Conservation (phyloP, 2,329 filamentous ascomycete species). For the Alternaria infectoria region DNA sequence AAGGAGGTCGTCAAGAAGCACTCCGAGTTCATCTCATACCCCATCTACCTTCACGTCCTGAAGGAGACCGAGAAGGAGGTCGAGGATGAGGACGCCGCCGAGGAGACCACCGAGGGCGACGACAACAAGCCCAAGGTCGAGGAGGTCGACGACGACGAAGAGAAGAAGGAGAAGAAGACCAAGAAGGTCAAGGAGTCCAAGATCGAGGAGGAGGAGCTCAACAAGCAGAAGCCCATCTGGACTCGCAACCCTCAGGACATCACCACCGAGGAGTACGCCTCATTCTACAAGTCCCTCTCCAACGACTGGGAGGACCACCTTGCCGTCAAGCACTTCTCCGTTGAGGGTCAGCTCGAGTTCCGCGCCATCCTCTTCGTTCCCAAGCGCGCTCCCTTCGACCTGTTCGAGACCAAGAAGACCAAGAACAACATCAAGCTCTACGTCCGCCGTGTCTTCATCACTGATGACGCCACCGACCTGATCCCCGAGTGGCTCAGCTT, state of each 20-base stretch:
- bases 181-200: conserved; percentile 99
- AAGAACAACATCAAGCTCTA: conserved; percentile 99
- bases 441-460: conserved; percentile 99
- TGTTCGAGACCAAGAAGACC: conserved; percentile 99
- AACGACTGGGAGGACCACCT: conserved; percentile 99
- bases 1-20: conserved; percentile 99
- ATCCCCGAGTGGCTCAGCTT: conserved; percentile 99
- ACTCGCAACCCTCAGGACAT: conserved; percentile 97
- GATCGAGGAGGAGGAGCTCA: conserved; percentile 99
- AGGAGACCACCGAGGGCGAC: conserved; percentile 72
- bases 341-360: conserved; percentile 99
- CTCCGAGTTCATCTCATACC: conserved; percentile 99
- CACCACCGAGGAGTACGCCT: conserved; percentile 92
- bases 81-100: conserved; percentile 84
- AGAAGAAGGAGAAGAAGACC: conserved; percentile 93
- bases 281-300: conserved; percentile 99
- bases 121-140: conserved; percentile 97
- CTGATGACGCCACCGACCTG: conserved; percentile 97
- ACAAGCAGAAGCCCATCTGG: conserved; percentile 99
- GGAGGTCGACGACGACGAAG: conserved; percentile 86
- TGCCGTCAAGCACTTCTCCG: conserved; percentile 99
- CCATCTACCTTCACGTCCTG: conserved; percentile 98
- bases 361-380: conserved; percentile 99
- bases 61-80: conserved; percentile 99
- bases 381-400: conserved; percentile 98